phyloP scores from a whole-genome alignment of 345 rosid species.

The Aegle marmelos region DNA sequence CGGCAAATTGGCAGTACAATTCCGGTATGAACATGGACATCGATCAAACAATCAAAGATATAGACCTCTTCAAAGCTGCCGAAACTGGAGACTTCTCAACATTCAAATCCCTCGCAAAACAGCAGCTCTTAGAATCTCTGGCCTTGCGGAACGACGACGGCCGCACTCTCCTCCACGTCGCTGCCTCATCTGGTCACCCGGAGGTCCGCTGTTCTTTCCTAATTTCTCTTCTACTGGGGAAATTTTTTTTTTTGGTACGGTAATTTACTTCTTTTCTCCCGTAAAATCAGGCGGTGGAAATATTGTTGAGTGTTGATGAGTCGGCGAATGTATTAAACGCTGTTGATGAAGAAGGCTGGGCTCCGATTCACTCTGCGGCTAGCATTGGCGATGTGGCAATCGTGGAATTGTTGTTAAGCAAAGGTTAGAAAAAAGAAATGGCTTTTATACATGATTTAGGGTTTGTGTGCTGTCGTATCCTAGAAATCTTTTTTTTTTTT shows the following conservation, averaged over 20 bases:
- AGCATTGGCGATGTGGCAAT: conserved; percentile 70
- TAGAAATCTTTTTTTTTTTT: background rate
- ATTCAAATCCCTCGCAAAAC: conserved; percentile 50
- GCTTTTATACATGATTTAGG: background rate
- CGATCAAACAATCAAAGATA: conserved; percentile 44
- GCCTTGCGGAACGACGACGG: conserved; percentile 68
- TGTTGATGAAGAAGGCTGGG: conserved; percentile 94
- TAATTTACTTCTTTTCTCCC: background rate
- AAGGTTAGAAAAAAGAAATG: conserved; percentile 33
- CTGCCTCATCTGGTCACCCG: conserved; percentile 52
- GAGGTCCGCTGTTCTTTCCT: conserved; percentile 29
- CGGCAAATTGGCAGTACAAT: background rate
- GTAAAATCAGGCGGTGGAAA: conserved; percentile 48
- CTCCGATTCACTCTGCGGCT: conserved; percentile 78
- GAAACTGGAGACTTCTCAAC: conserved; percentile 68
- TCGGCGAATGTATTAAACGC: conserved; percentile 44
- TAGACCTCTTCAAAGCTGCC: conserved; percentile 73
- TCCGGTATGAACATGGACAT: conserved; percentile 40
- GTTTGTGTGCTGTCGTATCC: background rate
- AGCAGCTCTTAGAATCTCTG: conserved; percentile 46
- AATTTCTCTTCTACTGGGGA: too few relatives aligned
- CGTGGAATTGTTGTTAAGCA: conserved; percentile 48
- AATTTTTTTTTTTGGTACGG: background rate
- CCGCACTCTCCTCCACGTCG: conserved; percentile 86
- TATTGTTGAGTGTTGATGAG: conserved; percentile 49